phyloP scores from a whole-genome alignment of 2,329 filamentous ascomycete genomes.

The Calonectria pseudoreteaudii region DNA sequence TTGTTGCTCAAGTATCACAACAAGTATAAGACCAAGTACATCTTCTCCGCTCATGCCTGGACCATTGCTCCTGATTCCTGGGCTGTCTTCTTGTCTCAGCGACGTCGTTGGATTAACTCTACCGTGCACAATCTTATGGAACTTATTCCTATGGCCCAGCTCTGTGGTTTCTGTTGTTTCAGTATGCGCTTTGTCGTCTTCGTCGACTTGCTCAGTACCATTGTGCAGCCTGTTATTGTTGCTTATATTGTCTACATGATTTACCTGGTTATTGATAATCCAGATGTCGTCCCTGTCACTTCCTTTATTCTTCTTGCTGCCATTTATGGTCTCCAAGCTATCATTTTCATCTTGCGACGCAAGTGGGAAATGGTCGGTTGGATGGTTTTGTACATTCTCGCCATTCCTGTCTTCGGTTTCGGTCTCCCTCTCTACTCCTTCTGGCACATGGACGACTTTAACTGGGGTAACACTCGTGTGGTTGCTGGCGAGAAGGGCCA shows the following conservation, averaged over 20 bases:
- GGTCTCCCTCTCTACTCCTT: conserved; percentile 93
- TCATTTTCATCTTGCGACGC: conserved; percentile 95
- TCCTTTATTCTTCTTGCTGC: conserved; percentile 91
- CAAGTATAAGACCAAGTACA: conserved; percentile 99
- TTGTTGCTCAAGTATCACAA: conserved; percentile 91
- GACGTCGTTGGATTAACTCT: conserved; percentile 99
- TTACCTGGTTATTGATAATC: conserved; percentile 73
- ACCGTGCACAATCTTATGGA: conserved; percentile 98
- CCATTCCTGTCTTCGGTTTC: conserved; percentile 92
- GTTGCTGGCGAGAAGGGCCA: conserved; percentile 94
- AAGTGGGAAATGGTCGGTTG: conserved; percentile 99
- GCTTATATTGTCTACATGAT: conserved; percentile 93
- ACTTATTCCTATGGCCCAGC: conserved; percentile 90
- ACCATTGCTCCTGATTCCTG: conserved; percentile 97
- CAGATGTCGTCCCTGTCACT: conserved; percentile 79
- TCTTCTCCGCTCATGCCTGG: conserved; percentile 92
- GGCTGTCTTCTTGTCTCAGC: conserved; percentile 95
- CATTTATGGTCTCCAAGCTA: conserved; percentile 96
- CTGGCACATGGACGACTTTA: conserved; percentile 99
- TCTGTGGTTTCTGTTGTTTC: conserved; percentile 99
- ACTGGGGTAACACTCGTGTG: conserved; percentile 98
- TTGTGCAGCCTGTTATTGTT: conserved; percentile 91
- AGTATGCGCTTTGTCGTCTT: conserved; percentile 99
- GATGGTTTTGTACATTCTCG: conserved; percentile 96
- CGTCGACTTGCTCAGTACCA: conserved; percentile 88